These are phyloP conservation scores for Hypericum androsaemum DNA, from an alignment of 345 rosid genomes.

Conservation along the genomic window DNA sequence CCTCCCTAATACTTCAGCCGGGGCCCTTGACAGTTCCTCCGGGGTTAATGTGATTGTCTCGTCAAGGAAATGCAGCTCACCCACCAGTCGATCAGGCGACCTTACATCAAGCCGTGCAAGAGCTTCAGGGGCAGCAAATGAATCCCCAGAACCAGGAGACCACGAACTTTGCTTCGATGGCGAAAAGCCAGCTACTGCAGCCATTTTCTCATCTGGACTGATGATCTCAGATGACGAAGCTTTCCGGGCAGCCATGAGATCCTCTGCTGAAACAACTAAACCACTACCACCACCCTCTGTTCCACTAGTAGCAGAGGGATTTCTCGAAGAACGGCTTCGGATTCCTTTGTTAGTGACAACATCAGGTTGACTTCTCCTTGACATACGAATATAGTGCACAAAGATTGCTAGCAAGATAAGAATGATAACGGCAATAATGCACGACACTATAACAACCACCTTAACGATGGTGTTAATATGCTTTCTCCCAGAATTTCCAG, in stretches of 20 bases:
- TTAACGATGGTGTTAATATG: constrained; percentile 43
- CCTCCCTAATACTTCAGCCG: constrained; percentile 95
- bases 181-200: constrained; percentile 61
- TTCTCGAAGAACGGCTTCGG: constrained; percentile 31
- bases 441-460: constrained; percentile 60
- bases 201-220: constrained; percentile 70
- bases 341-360: constrained; percentile 38
- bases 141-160: constrained; percentile 95
- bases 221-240: constrained; percentile 72
- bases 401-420: constrained; percentile 71
- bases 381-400: constrained; percentile 46
- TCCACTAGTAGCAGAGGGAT: constrained; percentile 39
- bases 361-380: constrained; percentile 41
- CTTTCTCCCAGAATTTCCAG: constrained; percentile 40
- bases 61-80: constrained; percentile 88
- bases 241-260: constrained; percentile 63
- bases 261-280: constrained; percentile 76
- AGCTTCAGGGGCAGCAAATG: constrained; percentile 56
- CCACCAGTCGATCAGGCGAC: constrained; percentile 82
- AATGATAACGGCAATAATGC: constrained; percentile 57
- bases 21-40: constrained; percentile 90
- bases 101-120: constrained; percentile 76
- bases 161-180: constrained; percentile 86
- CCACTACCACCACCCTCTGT: constrained; percentile 52
- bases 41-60: constrained; percentile 80